phyloP scores from a whole-genome alignment of 345 rosid species.

The Dimocarpus longan region DNA sequence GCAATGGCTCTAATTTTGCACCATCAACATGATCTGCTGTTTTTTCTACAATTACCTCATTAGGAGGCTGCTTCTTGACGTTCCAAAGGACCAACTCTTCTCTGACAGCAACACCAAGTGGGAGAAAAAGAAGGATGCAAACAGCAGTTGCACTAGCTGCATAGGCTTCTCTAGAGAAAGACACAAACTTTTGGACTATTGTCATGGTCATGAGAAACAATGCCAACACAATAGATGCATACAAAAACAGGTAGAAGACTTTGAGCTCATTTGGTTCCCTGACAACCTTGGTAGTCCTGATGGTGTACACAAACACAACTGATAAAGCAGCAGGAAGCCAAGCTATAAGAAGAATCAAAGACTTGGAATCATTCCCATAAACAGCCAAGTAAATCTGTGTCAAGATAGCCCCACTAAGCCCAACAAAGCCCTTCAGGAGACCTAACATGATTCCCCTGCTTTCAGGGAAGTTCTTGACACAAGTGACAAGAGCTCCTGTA shows the following conservation, averaged over 20 bases:
- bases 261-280: conserved; percentile 57
- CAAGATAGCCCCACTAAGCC: conserved; percentile 82
- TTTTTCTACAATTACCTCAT: conserved; percentile 29
- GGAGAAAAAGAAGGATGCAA: conserved; percentile 59
- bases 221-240: conserved; percentile 58
- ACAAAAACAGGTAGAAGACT: conserved; percentile 67
- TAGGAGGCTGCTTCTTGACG: conserved; percentile 38
- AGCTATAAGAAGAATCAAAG: conserved; percentile 70
- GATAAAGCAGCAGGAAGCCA: conserved; percentile 89
- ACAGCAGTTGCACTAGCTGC: conserved; percentile 47
- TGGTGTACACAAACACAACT: conserved; percentile 66
- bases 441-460: conserved; percentile 85
- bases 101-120: conserved; percentile 56
- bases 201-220: conserved; percentile 73
- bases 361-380: conserved; percentile 72
- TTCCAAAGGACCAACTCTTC: conserved; percentile 70
- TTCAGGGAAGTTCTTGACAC: conserved; percentile 85
- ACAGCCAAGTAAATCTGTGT: conserved; percentile 83
- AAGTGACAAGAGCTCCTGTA: conserved; percentile 85
- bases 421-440: conserved; percentile 76
- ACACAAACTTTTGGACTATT: conserved; percentile 50
- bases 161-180: conserved; percentile 56
- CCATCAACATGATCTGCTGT: conserved; percentile 19
- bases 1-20: conserved; percentile 18
- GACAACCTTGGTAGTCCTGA: conserved; percentile 50